Evolutionary conservation across 177 flowering plant genomes (phyloP).

Genomic region (Vitis hybrid): DNA sequence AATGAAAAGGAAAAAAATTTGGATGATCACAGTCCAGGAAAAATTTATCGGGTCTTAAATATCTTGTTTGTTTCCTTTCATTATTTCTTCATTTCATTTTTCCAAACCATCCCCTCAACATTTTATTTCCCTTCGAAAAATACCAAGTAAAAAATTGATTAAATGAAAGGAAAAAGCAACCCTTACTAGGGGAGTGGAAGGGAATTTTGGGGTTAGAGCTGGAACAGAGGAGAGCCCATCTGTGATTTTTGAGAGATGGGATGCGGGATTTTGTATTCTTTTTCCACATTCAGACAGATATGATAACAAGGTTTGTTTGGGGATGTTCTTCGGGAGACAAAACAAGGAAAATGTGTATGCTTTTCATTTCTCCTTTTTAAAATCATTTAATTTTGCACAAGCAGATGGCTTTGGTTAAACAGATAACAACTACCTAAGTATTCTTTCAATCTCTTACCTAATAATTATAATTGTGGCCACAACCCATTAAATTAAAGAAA

Average conservation of each 20-base stretch:
- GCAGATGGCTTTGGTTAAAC: slow-evolving; percentile 32
- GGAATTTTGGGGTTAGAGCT: no score
- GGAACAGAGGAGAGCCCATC: not conserved
- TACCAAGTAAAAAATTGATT: no score
- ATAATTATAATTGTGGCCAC: not conserved
- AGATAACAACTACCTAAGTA: slow-evolving; percentile 29
- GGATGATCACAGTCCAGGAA: not conserved
- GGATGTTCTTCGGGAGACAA: not conserved
- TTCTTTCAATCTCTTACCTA: no score
- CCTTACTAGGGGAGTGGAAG: no score
- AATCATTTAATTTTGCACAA: slow-evolving; percentile 1
- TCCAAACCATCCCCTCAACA: no score
- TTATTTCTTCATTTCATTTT: not conserved
- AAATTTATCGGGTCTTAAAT: no score
- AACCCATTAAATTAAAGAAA: not conserved
- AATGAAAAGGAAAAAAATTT: no score
- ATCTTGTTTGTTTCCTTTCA: not conserved
- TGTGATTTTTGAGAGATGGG: not conserved
- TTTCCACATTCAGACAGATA: slow-evolving; percentile 6
- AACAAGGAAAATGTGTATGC: not conserved
- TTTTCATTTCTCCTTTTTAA: not conserved
- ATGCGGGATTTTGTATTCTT: slow-evolving; percentile 3
- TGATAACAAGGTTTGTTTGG: not conserved
- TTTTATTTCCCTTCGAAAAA: no score
- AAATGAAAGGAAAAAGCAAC: no score